Evolutionary conservation across 768 basidiomycete species (phyloP), one percentile per base, ranked within the genome.

Genomic region (Serpula lacrymans): DNA sequence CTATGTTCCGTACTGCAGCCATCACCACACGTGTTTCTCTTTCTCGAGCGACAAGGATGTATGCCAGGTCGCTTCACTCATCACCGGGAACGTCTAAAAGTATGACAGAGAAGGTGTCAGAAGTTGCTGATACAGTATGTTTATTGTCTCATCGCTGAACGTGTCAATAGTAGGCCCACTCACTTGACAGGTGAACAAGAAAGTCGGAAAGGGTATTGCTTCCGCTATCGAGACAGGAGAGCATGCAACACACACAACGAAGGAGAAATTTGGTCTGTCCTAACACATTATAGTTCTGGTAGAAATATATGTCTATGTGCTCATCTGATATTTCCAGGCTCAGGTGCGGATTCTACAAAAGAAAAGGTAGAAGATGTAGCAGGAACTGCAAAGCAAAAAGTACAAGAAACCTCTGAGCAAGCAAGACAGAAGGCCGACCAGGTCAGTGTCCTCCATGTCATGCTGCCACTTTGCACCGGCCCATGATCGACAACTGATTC

Each of bases 221-320:
- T 57, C 58, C 2, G 68, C 62, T 5, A 65, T 72, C 38, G 72
- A 69, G 46, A 64, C 55, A 16, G 71, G 65, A 12, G 67, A 73
- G 49, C 49, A 60, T 43, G 69, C 55, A 3, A 63, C 64, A 6
- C 63, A 64, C 43, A 56, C 53, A 37, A 63, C 64, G 20, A 70
- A 70, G 52, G 49, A 63, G 43, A 58, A 59, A 1, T 32, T 71
- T 4, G 61, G 71, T 64, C 30, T 32, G 46, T 30, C 22, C 14
- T 11, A 7, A 13, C 6, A 40, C 20, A 4, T 21, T 18, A 2
- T 2, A 14, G 22, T 6, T 3, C 11, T 27, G n/a, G n/a, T n/a
- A n/a, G n/a, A n/a, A n/a, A n/a, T n/a, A n/a, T n/a, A n/a, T n/a
- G n/a, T n/a, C n/a, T n/a, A n/a, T n/a, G n/a, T 42, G 18, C 14